These are phyloP conservation scores for Globisporangium heterothallicum DNA, from an alignment of 352 stramenopile genomes.

Conservation along the genomic window DNA sequence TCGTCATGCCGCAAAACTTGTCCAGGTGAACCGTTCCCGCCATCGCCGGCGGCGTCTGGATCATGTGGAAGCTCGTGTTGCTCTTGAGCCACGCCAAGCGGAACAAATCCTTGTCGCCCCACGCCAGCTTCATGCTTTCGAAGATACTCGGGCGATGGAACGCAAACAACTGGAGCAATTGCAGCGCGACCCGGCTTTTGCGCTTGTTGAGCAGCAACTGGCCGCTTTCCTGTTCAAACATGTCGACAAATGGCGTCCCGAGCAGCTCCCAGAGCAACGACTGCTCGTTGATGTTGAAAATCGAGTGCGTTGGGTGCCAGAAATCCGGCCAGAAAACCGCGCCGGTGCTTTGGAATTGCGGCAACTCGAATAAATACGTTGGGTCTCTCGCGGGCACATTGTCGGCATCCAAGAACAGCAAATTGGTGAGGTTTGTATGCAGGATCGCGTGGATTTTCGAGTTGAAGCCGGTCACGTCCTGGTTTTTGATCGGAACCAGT, in stretches of 20 bases:
- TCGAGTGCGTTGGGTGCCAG: conserved; percentile 51
- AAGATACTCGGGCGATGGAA: conserved; percentile 39
- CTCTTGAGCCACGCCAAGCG: conserved; percentile 50
- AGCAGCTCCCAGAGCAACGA: conserved; percentile 52
- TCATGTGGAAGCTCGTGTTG: conserved; percentile 45
- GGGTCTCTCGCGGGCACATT: conserved; percentile 45
- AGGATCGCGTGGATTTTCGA: conserved; percentile 43
- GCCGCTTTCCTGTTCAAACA: conserved; percentile 70
- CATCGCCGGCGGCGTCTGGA: conserved; percentile 28
- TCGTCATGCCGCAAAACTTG: conserved; percentile 54
- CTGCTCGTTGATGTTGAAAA: conserved; percentile 50
- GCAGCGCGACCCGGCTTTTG: conserved; percentile 24
- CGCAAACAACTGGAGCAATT: conserved; percentile 30
- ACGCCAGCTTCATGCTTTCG: conserved; percentile 26
- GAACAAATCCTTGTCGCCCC: conserved; percentile 59
- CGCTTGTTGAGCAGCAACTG: conserved; percentile 47
- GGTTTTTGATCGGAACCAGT: conserved; percentile 21
- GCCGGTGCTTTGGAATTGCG: conserved; percentile 26
- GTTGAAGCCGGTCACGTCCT: conserved; percentile 31
- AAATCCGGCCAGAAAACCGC: conserved; percentile 64
- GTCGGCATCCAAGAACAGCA: conserved; percentile 53
- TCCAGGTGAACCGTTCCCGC: conserved; percentile 25
- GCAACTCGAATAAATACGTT: conserved; percentile 38
- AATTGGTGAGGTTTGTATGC: conserved; percentile 27
- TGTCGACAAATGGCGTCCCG: conserved; percentile 36